Evolutionary conservation across 2,329 filamentous ascomycete genomes (phyloP), one percentile per base, ranked within the genome.

Genomic region (Madurella mycetomatis): DNA sequence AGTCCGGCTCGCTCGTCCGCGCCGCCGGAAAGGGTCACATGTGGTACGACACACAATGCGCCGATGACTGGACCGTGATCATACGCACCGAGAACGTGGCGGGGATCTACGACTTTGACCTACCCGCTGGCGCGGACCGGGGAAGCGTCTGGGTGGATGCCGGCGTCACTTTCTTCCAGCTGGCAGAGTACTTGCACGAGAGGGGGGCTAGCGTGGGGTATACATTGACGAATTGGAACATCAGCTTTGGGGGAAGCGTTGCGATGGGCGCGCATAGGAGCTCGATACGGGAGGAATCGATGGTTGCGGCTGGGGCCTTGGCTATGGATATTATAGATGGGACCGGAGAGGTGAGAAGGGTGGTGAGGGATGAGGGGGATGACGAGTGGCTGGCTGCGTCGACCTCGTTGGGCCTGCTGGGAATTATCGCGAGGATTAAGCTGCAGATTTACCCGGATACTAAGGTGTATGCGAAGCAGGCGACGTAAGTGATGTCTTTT

Each of bases 81-180:
- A 67, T 79, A 41, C 73, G 79, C 61, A 77, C 79, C 16, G 57
- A 66, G 51, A 58, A 66, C 67, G 80, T 92, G 58, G 90, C 90
- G 73, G 86, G 89, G 18, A 79, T 80, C 60, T 72, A 64, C 40
- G 72, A 77, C 55, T 70, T 79, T 44, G 66, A 69, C 15, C 69
- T 79, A 15, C 61, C 67, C 43, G 59, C 60, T 5, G 69, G 66
- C 15, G 67, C 68, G 9, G 63, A 68, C 7, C 67, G 67, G 1
- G 75, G 76, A 16, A 70, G 72, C 5, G 76, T 79, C 9, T 70
- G 75, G 54, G 72, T 80, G 41, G 76, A 80, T 59, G 76, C 72
- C 2, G 76, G 77, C n/a, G 75, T 78, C 9, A 79, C 76, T 0
- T 79, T 79, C 57, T 70, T 77, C 54, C 73, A 77, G 67, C 71